These are phyloP conservation scores for Calonectria honghensis DNA, from an alignment of 2,329 filamentous ascomycete genomes.

Conservation along the genomic window DNA sequence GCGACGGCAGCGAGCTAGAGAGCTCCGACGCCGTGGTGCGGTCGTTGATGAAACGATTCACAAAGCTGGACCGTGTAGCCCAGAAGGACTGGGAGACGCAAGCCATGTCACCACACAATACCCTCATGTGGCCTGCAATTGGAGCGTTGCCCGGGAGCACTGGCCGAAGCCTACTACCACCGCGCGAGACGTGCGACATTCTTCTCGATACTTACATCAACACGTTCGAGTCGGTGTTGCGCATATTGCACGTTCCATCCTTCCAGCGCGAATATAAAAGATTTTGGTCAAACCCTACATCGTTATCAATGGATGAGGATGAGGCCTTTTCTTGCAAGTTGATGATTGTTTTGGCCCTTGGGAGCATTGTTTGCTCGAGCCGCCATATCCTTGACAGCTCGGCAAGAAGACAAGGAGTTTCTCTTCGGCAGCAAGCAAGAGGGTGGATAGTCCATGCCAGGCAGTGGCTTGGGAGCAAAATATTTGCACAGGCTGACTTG, in stretches of 20 bases:
- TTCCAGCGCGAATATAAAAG: conserved; percentile 69
- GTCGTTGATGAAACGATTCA: conserved; percentile 31
- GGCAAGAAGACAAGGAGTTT: conserved; percentile 46
- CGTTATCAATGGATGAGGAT: conserved; percentile 61
- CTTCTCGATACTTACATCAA: conserved; percentile 69
- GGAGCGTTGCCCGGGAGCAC: not conserved
- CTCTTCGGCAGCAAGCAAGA: conserved; percentile 44
- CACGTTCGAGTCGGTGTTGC: conserved; percentile 70
- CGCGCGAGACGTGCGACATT: conserved; percentile 60
- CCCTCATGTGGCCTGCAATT: conserved; percentile 20
- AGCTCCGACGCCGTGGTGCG: conserved; percentile 15
- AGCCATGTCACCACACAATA: conserved; percentile 23
- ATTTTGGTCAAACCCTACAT: conserved; percentile 60
- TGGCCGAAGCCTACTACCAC: conserved; percentile 35
- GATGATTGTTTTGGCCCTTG: conserved; percentile 73
- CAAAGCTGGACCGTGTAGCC: conserved; percentile 17
- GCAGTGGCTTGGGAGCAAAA: conserved; percentile 46
- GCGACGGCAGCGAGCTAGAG: not conserved
- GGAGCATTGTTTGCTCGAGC: conserved; percentile 56
- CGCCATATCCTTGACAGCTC: conserved; percentile 29
- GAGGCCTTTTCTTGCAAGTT: conserved; percentile 62
- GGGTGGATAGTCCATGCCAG: conserved; percentile 51
- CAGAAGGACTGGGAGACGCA: conserved; percentile 27
- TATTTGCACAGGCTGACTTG: conserved; percentile 29
- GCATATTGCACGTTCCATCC: conserved; percentile 71